These are phyloP conservation scores for Hibiscus syriacus DNA, from an alignment of 345 rosid genomes.

Conservation along the genomic window DNA sequence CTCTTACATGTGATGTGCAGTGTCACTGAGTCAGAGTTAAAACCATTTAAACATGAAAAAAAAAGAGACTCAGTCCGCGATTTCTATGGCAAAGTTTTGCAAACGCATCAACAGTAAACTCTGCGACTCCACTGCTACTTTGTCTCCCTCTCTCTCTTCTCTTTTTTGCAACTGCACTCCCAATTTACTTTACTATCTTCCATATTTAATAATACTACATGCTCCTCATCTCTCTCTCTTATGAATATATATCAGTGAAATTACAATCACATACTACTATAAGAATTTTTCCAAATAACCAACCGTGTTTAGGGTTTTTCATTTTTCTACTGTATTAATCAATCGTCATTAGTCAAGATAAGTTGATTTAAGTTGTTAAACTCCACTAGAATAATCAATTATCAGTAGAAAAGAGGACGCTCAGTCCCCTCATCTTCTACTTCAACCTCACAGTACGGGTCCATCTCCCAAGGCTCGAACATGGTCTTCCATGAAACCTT, in stretches of 20 bases:
- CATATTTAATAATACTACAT: background rate
- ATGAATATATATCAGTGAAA: too few relatives aligned
- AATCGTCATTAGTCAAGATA: background rate
- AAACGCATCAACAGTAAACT: constrained; percentile 27
- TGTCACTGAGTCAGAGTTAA: background rate
- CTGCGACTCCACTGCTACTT: constrained; percentile 33
- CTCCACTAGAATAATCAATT: background rate
- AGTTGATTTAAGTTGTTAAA: constrained; percentile 1
- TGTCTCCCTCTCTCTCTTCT: constrained; percentile 22
- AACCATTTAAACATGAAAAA: background rate
- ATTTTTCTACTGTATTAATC: too few relatives aligned
- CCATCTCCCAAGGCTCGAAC: constrained; percentile 58
- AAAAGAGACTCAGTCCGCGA: background rate
- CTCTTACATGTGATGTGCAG: background rate
- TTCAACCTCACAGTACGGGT: constrained; percentile 29
- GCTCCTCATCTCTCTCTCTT: constrained; percentile 8
- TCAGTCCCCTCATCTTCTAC: constrained; percentile 16
- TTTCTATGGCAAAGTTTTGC: constrained; percentile 11
- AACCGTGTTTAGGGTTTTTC: too few relatives aligned
- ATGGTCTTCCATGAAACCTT: constrained; percentile 62
- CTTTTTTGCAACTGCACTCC: constrained; percentile 22
- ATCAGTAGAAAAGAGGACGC: constrained; percentile 9
- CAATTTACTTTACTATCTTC: constrained; percentile 21
- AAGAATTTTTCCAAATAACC: too few relatives aligned
- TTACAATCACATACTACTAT: too few relatives aligned